Percentiles rank a stretch among this genome's conserved stretches.
These are phyloP conservation scores for Talaromyces sp. DNA, from an alignment of 2,329 filamentous ascomycete species.

Conservation along the genomic window DNA sequence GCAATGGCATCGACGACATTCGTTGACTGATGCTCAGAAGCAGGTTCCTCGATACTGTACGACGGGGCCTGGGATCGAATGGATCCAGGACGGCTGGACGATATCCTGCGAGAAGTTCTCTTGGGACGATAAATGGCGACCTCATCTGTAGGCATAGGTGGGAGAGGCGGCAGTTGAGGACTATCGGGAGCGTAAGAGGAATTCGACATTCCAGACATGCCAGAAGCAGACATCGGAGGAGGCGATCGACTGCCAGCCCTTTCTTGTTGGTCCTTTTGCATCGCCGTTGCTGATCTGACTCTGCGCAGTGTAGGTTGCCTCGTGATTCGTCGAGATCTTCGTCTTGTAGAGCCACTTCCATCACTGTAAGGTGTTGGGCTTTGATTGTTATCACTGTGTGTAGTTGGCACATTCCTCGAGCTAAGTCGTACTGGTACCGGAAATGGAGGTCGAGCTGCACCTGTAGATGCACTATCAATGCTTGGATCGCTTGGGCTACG, in stretches of 20 bases:
- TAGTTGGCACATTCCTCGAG: conserved; percentile 68
- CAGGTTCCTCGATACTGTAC: conserved; percentile 45
- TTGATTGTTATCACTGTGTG: conserved; percentile 68
- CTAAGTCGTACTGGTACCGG: conserved; percentile 87
- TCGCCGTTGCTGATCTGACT: conserved; percentile 73
- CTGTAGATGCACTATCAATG: conserved; percentile 38
- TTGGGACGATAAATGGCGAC: conserved; percentile 53
- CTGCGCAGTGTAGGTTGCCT: conserved; percentile 68
- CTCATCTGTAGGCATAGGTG: conserved; percentile 66
- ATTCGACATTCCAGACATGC: conserved; percentile 64
- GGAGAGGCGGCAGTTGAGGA: conserved; percentile 61
- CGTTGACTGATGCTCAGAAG: conserved; percentile 61
- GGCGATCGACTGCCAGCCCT: conserved; percentile 39
- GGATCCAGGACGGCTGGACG: conserved; percentile 24
- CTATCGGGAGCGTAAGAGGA: conserved; percentile 67
- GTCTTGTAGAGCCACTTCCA: conserved; percentile 48
- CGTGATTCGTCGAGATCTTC: conserved; percentile 53
- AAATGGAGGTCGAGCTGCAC: conserved; percentile 64
- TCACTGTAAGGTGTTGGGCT: conserved; percentile 66
- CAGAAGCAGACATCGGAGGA: conserved; percentile 33
- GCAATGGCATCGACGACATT: conserved; percentile 94
- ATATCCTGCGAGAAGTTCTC: conserved; percentile 25
- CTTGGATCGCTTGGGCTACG: conserved; percentile 47
- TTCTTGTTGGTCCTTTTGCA: conserved; percentile 55
- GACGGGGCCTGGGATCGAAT: conserved; percentile 32